These are phyloP conservation scores for Epichloe hybrida DNA, from an alignment of 2,329 filamentous ascomycete species.

Conservation along the genomic window DNA sequence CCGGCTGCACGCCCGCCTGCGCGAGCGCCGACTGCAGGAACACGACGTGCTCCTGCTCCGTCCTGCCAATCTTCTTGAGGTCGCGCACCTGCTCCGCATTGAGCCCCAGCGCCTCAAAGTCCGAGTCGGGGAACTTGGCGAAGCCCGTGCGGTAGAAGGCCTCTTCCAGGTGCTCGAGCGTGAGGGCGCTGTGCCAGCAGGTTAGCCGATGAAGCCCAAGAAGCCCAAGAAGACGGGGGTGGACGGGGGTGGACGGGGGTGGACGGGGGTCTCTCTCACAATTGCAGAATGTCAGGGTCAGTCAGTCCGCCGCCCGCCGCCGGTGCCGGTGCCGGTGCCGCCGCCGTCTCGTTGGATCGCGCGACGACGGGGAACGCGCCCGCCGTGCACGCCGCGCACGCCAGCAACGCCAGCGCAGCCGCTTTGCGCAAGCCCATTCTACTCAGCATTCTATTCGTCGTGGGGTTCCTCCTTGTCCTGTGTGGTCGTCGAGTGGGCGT, in stretches of 20 bases:
- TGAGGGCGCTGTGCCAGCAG: slow-evolving; percentile 39
- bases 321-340: not conserved
- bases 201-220: too few species aligned
- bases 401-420: slow-evolving; percentile 29
- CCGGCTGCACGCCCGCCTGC: slow-evolving; percentile 48
- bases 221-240: too few species aligned
- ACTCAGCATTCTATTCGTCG: too few species aligned
- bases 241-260: too few species aligned
- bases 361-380: slow-evolving; percentile 23
- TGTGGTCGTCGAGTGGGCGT: too few species aligned
- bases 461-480: too few species aligned
- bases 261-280: slow-evolving; percentile 29
- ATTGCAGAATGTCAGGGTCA: slow-evolving; percentile 33
- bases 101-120: slow-evolving; percentile 43
- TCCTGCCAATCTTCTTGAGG: slow-evolving; percentile 46
- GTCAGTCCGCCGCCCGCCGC: not conserved
- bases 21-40: slow-evolving; percentile 42
- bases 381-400: slow-evolving; percentile 21
- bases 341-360: too few species aligned
- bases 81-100: slow-evolving; percentile 24
- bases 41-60: slow-evolving; percentile 38
- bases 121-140: slow-evolving; percentile 46
- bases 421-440: slow-evolving; percentile 20
- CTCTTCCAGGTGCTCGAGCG: slow-evolving; percentile 61
- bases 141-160: slow-evolving; percentile 62